Evolutionary conservation across 495 filamentous ascomycete species (phyloP).

Genomic region (Aspergillus baeticus): DNA sequence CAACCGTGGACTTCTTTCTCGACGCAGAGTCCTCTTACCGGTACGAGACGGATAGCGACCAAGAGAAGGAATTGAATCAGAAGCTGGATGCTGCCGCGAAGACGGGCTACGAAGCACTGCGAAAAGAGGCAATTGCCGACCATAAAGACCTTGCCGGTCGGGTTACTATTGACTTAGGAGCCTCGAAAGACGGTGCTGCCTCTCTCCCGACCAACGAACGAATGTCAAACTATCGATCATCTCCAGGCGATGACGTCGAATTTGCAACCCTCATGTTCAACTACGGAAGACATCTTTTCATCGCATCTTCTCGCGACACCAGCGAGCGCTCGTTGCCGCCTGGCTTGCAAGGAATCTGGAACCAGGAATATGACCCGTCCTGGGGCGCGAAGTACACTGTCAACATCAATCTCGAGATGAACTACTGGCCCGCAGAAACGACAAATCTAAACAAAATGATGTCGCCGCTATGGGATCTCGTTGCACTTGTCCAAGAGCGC

Average conservation of each 20-base stretch:
- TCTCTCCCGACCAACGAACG: conserved; percentile 19
- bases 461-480: conserved; percentile 18
- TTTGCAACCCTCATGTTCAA: conserved; percentile 37
- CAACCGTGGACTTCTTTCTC: conserved; percentile 17
- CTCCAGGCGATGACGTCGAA: conserved; percentile 21
- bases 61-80: no score
- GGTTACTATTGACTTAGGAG: background rate
- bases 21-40: conserved; percentile 17
- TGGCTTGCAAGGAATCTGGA: conserved; percentile 55
- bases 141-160: no score
- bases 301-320: conserved; percentile 32
- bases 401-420: conserved; percentile 31
- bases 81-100: no score
- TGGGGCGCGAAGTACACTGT: conserved; percentile 53
- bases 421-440: conserved; percentile 41
- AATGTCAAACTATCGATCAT: conserved; percentile 12
- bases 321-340: conserved; percentile 34
- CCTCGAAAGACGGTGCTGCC: conserved; percentile 10
- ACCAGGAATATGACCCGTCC: conserved; percentile 35
- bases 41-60: conserved; percentile 2
- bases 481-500: no score
- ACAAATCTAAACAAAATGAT: conserved; percentile 33
- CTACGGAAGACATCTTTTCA: conserved; percentile 28
- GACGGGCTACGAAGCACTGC: no score
- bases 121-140: no score